Base-by-base conservation (phyloP, 1,284 basidiomycete genomes). In the Vanrija sp. region DNA sequence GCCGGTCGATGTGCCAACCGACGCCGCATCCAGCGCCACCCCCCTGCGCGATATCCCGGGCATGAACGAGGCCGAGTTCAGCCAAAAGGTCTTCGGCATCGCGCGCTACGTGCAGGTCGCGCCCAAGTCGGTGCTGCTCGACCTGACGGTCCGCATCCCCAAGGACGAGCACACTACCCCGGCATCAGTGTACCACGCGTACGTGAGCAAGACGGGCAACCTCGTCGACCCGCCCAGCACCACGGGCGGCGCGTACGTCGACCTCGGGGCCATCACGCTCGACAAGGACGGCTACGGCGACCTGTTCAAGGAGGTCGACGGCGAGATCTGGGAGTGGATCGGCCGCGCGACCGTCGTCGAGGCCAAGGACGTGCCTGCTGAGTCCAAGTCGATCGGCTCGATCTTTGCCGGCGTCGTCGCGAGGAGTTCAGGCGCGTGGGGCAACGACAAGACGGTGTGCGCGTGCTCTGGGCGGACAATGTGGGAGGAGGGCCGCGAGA, bases 381-480 rank as follows among this genome's bases (percentile, higher is more conserved):
- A 49, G 15, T 43, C 24, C 4, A 41, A 20, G n/a, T 25, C 47
- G 31, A 27, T 35, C 12, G 47, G 41, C 15, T 38, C 45, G 14
- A 67, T 78, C 23, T 71, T 76, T 47, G 75, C 76, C 4, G 76
- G 76, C 20, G 75, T 78, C 2, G 72, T 78, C 7, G 76, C 76
- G 9, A 62, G 76, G 18, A 70, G 66, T 47, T 65, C 73, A 2
- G 76, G 76, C 3, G 69, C 70, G 5, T 77, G 76, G 76, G 73
- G 75, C 3, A 77, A 77, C 58, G 75, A 76, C 35, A 76, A 77
- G 69, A 76, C 72, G 15, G 74, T 77, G 23, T 77, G 76, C 51
- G 74, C 75, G 0, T 77, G 75, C 62, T 71, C 67, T 38, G 76
- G 76, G 0, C 60, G 70, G 62, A 77, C 73, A 1, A 73, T 75